phyloP scores from a whole-genome alignment of 192 early-diverging fungal species.

The Coemansia guatemalensis region DNA sequence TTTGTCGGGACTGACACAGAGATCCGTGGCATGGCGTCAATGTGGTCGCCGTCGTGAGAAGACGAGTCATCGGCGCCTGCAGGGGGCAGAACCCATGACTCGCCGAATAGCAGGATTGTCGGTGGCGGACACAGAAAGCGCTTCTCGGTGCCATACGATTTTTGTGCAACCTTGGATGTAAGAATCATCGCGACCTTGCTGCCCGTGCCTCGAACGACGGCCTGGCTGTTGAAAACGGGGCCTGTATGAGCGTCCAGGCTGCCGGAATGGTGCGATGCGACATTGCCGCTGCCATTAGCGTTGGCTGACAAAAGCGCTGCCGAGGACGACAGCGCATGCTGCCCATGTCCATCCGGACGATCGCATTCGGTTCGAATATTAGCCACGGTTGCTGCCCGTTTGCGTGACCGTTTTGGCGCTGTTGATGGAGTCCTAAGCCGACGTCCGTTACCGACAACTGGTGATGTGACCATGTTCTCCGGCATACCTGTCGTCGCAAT shows the following conservation, averaged over 20 bases:
- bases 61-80: conserved; percentile 17
- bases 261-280: conserved; percentile 5
- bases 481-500: conserved; percentile 5
- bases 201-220: conserved; percentile 44
- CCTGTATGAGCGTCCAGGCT: conserved; percentile 15
- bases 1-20: conserved; percentile 40
- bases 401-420: conserved; percentile 30
- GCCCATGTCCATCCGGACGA: conserved; percentile 8
- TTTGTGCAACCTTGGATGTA: conserved; percentile 88
- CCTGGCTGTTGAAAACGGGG: conserved; percentile 52
- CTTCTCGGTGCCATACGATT: conserved; percentile 92
- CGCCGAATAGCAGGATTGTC: conserved; percentile 74
- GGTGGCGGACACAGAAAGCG: conserved; percentile 86
- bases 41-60: conserved; percentile 28
- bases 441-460: neutral
- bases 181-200: conserved; percentile 69
- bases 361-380: conserved; percentile 22
- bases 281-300: neutral
- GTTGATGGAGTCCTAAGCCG: conserved; percentile 25
- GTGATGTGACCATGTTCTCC: conserved; percentile 8
- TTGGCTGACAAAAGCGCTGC: conserved; percentile 11
- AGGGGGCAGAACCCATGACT: conserved; percentile 63
- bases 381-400: conserved; percentile 47
- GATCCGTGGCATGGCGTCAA: conserved; percentile 37
- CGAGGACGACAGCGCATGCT: conserved; percentile 11